Evolutionary conservation across 2,329 filamentous ascomycete species (phyloP).

Genomic region (Botrytis deweyae): DNA sequence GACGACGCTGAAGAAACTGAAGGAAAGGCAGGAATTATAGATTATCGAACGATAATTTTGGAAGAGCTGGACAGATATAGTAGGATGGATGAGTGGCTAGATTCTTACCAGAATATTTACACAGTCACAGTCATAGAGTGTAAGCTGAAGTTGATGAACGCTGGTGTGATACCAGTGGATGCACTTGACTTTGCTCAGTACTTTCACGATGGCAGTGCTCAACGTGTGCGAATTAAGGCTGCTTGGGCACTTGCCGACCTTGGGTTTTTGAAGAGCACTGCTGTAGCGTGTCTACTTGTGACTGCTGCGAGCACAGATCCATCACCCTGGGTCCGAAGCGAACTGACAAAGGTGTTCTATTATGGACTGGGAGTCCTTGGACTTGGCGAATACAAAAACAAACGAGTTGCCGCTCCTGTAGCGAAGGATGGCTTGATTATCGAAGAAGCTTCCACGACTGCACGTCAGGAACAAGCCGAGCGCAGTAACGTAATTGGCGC

Average conservation of each 20-base stretch:
- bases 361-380: slow-evolving; percentile 62
- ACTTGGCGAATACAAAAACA: slow-evolving; percentile 54
- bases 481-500: slow-evolving; percentile 51
- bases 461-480: slow-evolving; percentile 48
- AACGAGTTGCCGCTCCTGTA: slow-evolving; percentile 29
- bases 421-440: slow-evolving; percentile 44
- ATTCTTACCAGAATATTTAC: slow-evolving; percentile 67
- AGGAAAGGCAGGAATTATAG: slow-evolving; percentile 43
- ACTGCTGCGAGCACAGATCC: slow-evolving; percentile 59
- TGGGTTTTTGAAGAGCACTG: slow-evolving; percentile 56
- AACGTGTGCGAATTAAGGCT: slow-evolving; percentile 64
- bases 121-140: slow-evolving; percentile 62
- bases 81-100: slow-evolving; percentile 66
- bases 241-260: slow-evolving; percentile 64
- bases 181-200: slow-evolving; percentile 62
- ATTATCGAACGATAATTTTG: slow-evolving; percentile 45
- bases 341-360: slow-evolving; percentile 58
- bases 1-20: slow-evolving; percentile 46
- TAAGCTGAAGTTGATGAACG: slow-evolving; percentile 63
- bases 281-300: slow-evolving; percentile 57
- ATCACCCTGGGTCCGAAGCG: slow-evolving; percentile 62
- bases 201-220: slow-evolving; percentile 61
- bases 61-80: slow-evolving; percentile 67
- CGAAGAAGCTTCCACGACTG: slow-evolving; percentile 46
- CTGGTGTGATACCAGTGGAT: slow-evolving; percentile 55